A percentile compares a stretch with the other conserved stretches of the same genome.
phyloP scores from a whole-genome alignment of 2,329 filamentous ascomycete genomes.

The Aspergillus phoenicis region DNA sequence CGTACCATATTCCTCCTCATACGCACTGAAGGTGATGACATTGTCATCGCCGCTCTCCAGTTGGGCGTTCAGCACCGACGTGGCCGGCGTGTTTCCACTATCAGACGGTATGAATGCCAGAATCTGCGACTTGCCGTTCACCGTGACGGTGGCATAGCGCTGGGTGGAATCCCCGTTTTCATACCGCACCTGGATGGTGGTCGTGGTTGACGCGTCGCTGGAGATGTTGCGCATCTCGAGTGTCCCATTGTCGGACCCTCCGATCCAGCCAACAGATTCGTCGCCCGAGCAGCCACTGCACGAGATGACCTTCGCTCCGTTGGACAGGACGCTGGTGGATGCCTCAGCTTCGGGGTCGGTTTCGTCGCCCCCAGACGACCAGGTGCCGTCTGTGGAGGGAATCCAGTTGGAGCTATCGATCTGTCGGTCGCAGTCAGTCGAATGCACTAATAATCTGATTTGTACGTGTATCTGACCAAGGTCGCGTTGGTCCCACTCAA shows the following conservation, averaged over 20 bases:
- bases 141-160: slow-evolving; percentile 57
- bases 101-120: slow-evolving; percentile 56
- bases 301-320: slow-evolving; percentile 49
- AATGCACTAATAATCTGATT: accelerated
- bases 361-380: slow-evolving; percentile 3
- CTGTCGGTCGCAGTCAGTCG: not conserved
- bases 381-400: slow-evolving; percentile 10
- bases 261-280: slow-evolving; percentile 58
- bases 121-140: slow-evolving; percentile 57
- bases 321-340: slow-evolving; percentile 37
- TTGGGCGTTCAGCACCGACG: slow-evolving; percentile 2
- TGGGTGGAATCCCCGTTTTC: slow-evolving; percentile 58
- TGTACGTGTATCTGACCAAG: not conserved
- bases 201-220: slow-evolving; percentile 48
- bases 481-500: slow-evolving; percentile 13
- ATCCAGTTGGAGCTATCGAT: slow-evolving; percentile 10
- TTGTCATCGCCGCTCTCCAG: not conserved
- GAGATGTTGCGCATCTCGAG: slow-evolving; percentile 53
- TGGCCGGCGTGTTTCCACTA: not conserved
- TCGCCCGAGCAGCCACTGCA: slow-evolving; percentile 58
- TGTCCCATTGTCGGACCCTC: slow-evolving; percentile 51
- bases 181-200: slow-evolving; percentile 59
- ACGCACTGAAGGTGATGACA: slow-evolving; percentile 1
- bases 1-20: slow-evolving; percentile 5
- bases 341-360: slow-evolving; percentile 7